Conservation (phyloP, 306 rosid species). For the Medicago ruthenica region DNA sequence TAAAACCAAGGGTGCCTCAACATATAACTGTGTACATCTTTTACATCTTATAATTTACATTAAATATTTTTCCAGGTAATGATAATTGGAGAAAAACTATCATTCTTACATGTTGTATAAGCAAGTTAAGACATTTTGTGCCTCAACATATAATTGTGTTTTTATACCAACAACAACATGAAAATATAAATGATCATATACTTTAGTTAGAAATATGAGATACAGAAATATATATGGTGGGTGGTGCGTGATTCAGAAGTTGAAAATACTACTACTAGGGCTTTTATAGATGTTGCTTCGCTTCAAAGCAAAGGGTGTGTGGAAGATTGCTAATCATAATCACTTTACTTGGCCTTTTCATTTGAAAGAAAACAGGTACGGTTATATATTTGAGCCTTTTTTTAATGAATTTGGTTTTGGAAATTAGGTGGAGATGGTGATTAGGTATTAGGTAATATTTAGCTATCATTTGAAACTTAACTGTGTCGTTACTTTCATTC, state of each 20-base stretch:
- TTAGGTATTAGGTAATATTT: constrained; percentile 54
- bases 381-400: background rate
- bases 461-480: constrained; percentile 51
- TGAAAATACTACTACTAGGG: constrained; percentile 5
- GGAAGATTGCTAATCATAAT: constrained; percentile 44
- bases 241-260: constrained; percentile 41
- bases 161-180: background rate
- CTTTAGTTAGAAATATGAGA: background rate
- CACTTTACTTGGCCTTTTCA: constrained; percentile 8
- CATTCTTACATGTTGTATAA: background rate
- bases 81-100: background rate
- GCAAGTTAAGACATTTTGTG: background rate
- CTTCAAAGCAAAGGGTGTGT: constrained; percentile 66
- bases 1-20: no score
- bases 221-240: background rate
- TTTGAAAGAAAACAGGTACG: constrained; percentile 3
- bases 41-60: background rate
- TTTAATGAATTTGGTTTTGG: constrained; percentile 15
- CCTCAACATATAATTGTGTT: background rate
- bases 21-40: background rate
- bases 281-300: constrained; percentile 56
- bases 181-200: background rate
- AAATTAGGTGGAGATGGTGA: constrained; percentile 49
- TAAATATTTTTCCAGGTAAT: background rate
- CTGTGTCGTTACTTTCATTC: constrained; percentile 42